Base-by-base conservation (phyloP, 1,139 yeast species). In the Pichia sp. region DNA sequence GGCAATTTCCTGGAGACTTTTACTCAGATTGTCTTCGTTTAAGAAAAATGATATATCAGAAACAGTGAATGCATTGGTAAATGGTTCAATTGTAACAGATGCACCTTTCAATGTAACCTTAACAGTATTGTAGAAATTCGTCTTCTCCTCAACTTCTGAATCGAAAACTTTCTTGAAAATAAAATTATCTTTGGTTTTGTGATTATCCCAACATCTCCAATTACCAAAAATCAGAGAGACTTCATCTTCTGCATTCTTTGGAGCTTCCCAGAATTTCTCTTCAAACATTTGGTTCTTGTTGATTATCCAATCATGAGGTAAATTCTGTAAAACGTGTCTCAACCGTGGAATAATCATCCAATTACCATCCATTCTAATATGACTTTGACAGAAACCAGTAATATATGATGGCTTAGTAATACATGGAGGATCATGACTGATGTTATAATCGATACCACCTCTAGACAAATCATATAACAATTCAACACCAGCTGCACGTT, bases 201-300 rank as follows among this genome's bases (percentile, higher is more conserved):
- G 67, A 50, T 79, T 80, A 57, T 91, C 98, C 98, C 98, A 93
- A 48, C 82, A 79, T 70, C 97, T 78, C 97, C 98, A 91, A n/a
- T 75, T 72, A 0, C 83, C 71, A 59, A 89, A 88, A 0, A 83
- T 72, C 3, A 72, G 69, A 38, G 77, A 65, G 3, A 86, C 86
- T 21, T 73, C 75, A 11, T 70, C 70, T 51, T 73, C 71, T 0
- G 90, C 87, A 56, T 73, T 70, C 0, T 54, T 59, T 0, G 88
- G 85, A 0, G 79, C 70, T 22, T 65, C 60, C 72, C 73, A 70
- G 1, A 61, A 48, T 6, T 49, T 48, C 1, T 47, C 48, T 19
- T 52, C 57, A 53, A 67, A 63, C 15, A 57, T 51, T 0, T 57
- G 51, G 33, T 65, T 60, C 5, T 66, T 60, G 3, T 61, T 48